Conservation (phyloP, 2,329 filamentous ascomycete genomes). For the Epichloe uncinata region DNA sequence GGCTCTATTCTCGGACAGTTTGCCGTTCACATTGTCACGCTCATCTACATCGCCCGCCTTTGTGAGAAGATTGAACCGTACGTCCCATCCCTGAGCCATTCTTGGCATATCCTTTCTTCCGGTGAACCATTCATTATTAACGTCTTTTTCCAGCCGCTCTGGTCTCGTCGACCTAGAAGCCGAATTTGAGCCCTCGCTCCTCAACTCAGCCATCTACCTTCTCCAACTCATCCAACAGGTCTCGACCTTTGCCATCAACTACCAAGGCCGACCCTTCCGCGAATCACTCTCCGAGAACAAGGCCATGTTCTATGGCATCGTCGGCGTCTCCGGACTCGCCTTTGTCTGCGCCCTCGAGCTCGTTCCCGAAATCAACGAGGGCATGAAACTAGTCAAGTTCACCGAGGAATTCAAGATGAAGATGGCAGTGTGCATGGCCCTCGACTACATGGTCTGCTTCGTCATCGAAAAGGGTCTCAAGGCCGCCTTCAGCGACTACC, state of each 20-base stretch:
- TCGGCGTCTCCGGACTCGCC: conserved; percentile 78
- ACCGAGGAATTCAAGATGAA: conserved; percentile 76
- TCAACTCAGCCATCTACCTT: conserved; percentile 95
- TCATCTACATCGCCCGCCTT: conserved; percentile 86
- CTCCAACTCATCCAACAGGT: conserved; percentile 98
- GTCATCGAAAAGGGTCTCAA: conserved; percentile 80
- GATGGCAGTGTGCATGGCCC: conserved; percentile 70
- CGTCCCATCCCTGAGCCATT: conserved; percentile 23
- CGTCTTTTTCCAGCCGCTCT: conserved; percentile 25
- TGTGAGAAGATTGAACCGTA: conserved; percentile 80
- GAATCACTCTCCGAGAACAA: conserved; percentile 91
- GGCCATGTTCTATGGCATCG: conserved; percentile 95
- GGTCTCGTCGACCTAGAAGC: conserved; percentile 76
- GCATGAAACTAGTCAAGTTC: conserved; percentile 87
- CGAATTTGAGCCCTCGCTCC: conserved; percentile 82
- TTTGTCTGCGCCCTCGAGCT: conserved; percentile 94
- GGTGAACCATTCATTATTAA: conserved; percentile 8
- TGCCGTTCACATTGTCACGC: conserved; percentile 81
- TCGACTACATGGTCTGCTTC: conserved; percentile 82
- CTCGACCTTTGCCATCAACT: conserved; percentile 98
- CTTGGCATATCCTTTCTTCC: too few relatives aligned
- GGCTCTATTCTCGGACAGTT: conserved; percentile 96
- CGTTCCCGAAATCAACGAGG: conserved; percentile 85
- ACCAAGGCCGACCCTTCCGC: conserved; percentile 94
- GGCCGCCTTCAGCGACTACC: conserved; percentile 75